phyloP scores from a whole-genome alignment of 2,329 filamentous ascomycete genomes.

The Ophiostoma quercus region DNA sequence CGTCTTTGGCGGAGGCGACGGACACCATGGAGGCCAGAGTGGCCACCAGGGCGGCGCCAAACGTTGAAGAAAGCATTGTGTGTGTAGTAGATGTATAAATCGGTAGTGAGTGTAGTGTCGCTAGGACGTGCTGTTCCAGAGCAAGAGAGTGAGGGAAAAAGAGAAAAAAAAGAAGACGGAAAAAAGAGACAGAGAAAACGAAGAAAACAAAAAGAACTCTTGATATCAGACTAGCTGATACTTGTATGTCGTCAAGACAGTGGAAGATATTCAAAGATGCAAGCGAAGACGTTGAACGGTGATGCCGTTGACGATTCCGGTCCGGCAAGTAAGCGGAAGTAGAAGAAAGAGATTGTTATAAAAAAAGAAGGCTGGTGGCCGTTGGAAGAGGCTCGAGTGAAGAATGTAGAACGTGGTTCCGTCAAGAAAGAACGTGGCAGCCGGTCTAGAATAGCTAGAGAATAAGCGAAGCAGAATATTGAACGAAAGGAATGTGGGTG shows the following conservation, averaged over 20 bases:
- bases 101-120: conserved; percentile 1
- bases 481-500: conserved; percentile 17
- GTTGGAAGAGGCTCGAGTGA: not conserved
- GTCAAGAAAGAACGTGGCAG: conserved; percentile 4
- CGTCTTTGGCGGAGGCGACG: conserved; percentile 40
- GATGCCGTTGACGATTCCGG: not conserved
- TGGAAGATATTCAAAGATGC: not conserved
- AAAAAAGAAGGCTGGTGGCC: not conserved
- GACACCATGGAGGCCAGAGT: conserved; percentile 34
- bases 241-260: not conserved
- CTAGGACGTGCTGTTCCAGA: conserved; percentile 7
- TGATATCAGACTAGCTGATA: not conserved
- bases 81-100: not conserved
- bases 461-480: conserved; percentile 8
- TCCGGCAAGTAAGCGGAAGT: not conserved
- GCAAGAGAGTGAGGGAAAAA: not conserved
- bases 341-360: not conserved
- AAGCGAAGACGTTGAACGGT: not conserved
- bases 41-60: conserved; percentile 27
- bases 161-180: not conserved
- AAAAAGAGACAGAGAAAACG: not conserved
- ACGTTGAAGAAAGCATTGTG: conserved; percentile 18
- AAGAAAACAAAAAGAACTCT: not conserved
- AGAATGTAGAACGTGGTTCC: conserved; percentile 7
- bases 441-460: no score